Percentiles rank a stretch among this genome's conserved stretches.
These are phyloP conservation scores for Chalciporus sp. DNA, from an alignment of 1,284 basidiomycete genomes.

Conservation along the genomic window DNA sequence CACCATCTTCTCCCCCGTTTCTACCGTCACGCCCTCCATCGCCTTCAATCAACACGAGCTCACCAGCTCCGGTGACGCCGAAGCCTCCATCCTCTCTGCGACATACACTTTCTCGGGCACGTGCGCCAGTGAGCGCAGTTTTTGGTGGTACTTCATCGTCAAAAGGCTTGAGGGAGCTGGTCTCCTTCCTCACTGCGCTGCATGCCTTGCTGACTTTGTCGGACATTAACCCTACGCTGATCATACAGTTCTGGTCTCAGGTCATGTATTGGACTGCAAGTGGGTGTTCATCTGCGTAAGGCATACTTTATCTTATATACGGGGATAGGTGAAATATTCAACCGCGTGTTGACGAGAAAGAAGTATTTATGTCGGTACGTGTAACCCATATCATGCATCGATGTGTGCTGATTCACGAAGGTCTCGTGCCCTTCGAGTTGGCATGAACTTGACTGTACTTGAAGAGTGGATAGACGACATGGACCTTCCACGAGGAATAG, in stretches of 20 bases:
- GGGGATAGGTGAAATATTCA: constrained; percentile 85
- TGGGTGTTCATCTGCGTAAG: constrained; percentile 38
- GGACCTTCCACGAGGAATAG: constrained; percentile 79
- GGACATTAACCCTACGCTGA: constrained; percentile 89
- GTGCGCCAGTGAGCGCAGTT: constrained; percentile 48
- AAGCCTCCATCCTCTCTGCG: constrained; percentile 64
- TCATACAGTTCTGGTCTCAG: constrained; percentile 93
- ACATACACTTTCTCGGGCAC: constrained; percentile 58
- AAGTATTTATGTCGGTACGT: constrained; percentile 89
- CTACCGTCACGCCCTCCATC: constrained; percentile 51
- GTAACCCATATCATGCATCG: background rate
- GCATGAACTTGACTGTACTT: constrained; percentile 82
- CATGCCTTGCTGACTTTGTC: constrained; percentile 86
- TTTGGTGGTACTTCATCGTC: constrained; percentile 51
- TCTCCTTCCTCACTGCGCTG: constrained; percentile 84
- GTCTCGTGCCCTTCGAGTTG: constrained; percentile 87
- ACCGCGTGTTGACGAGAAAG: constrained; percentile 88
- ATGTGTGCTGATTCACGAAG: constrained; percentile 38
- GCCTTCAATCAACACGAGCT: constrained; percentile 43
- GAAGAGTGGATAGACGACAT: constrained; percentile 92
- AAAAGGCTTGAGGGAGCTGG: constrained; percentile 68
- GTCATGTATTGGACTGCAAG: constrained; percentile 91
- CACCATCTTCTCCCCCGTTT: constrained; percentile 41
- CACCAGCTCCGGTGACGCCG: constrained; percentile 42
- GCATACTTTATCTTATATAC: constrained; percentile 16